Base-by-base conservation (phyloP, 306 rosid genomes). In the Vicia sativa region DNA sequence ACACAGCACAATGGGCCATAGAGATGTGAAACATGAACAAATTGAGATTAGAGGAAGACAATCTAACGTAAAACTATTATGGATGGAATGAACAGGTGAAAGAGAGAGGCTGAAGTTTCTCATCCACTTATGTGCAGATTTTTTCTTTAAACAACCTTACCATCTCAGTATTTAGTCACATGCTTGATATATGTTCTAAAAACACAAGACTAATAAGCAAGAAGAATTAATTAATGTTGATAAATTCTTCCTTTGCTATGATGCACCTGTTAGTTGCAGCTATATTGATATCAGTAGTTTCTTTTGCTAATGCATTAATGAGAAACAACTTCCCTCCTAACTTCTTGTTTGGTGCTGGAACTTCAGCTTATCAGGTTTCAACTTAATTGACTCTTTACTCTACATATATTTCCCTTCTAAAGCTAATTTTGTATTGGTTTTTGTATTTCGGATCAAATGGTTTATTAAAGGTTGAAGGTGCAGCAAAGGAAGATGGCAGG, bases 361-460 rank as follows among this genome's bases (percentile, higher is more conserved):
- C 92, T 23, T 79, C 97, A 0, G 90, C 95, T 38, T 86, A 79
- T 63, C 97, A 91, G 91, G 95, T 81, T 46, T 4, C 31, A 23
- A 25, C 28, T 25, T 3, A 41, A 41, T 11, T 14, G 1, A 21
- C 23, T 21, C 23, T 21, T 21, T 21, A 21, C 23, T 21, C 23
- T 21, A 14, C 18, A n/a, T 3, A 45, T 14, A 14, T 14, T 14
- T 9, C 14, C 21, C 15, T 6, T 45, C 21, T 45, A 14, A 45
- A 45, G 21, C 0, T 14, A 15, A 7, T 45, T 45, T 45, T 15
- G 12, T 48, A 18, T 48, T 48, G 16, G 8, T 23, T 23, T 56
- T 56, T 31, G 41, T 53, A 29, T 31, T 57, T 57, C 8, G 11
- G 43, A 43, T 68, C 7, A 34, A 12, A 23, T 70, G 48, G 55